Conservation (phyloP, 805 yeast species). For the Wickerhamomyces xylosicus region DNA sequence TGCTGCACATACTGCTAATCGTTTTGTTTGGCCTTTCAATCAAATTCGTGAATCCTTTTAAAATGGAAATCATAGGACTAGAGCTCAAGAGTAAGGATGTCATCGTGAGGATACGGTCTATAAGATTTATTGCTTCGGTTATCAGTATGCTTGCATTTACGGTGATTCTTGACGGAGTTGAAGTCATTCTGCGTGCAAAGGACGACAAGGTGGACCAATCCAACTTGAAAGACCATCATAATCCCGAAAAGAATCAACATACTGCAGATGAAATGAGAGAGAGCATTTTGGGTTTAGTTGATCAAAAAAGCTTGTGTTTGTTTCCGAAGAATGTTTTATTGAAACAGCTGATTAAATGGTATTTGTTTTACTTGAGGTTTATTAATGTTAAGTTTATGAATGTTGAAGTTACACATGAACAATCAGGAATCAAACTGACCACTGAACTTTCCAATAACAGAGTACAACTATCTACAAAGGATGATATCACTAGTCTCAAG, state of each 20-base stretch:
- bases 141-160: slow-evolving; percentile 9
- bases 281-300: slow-evolving; percentile 6
- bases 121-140: slow-evolving; percentile 9
- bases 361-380: slow-evolving; percentile 16
- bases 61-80: slow-evolving; percentile 12
- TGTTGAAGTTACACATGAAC: slow-evolving; percentile 7
- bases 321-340: slow-evolving; percentile 4
- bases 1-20: slow-evolving; percentile 7
- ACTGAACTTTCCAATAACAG: slow-evolving; percentile 9
- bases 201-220: not conserved
- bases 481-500: slow-evolving; percentile 3
- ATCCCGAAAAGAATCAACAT: not conserved
- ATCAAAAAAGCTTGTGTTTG: slow-evolving; percentile 10
- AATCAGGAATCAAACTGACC: slow-evolving; percentile 5
- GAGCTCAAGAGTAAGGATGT: slow-evolving; percentile 4
- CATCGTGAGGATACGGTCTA: slow-evolving; percentile 7
- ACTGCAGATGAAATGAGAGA: slow-evolving; percentile 1
- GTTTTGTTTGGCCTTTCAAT: slow-evolving; percentile 17
- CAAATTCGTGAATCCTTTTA: slow-evolving; percentile 20
- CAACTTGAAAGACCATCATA: not conserved
- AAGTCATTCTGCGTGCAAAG: slow-evolving; percentile 5
- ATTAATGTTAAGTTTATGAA: slow-evolving; percentile 13
- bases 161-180: slow-evolving; percentile 13
- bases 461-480: slow-evolving; percentile 6
- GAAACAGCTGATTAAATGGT: slow-evolving; percentile 7